Base-by-base conservation (phyloP, 176 grass and related monocot genomes). In the Oryza meyeriana region DNA sequence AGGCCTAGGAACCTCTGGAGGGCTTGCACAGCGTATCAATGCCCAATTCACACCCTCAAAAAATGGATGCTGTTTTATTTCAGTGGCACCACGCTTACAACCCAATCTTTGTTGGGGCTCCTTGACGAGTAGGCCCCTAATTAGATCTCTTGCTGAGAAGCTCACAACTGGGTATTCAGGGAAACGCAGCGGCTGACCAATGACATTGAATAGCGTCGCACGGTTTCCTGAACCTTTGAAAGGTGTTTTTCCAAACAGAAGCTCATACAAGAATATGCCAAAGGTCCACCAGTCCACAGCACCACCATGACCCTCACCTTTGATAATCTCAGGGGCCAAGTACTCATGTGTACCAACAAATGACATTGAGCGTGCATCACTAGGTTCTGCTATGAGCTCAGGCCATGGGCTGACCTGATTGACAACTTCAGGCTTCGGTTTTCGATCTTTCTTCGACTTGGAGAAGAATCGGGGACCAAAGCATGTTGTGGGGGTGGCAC, bases 281-380 rank as follows among this genome's bases (percentile, higher is more conserved):
- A 94, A 94, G 8, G 92, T 97, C 94, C 94, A 97, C 94, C 94
- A 97, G 48, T 97, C 94, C 44, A 97, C 94, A 8, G 92, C 94
- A n/a, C 94, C 94, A 2, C 94, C 94, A 5, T 97, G 94, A 16
- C 94, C 94, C 69, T 97, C 94, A 10, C 92, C 94, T 75, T 97
- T 94, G 86, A 97, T 90, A 72, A 97, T 97, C 73, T 97, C 94
- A 6, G 94, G 94, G 20, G 94, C 94, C 77, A 97, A 84, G 80
- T 97, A 94, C 34, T 97, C 92, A n/a, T 97, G 94, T 16, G 94
- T 97, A 55, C 92, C 94, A 13, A 97, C 94, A 79, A 93, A 93
- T 69, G 91, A 97, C 88, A 97, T 97, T 4, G 94, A 97, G 4
- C 91, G 84, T 3, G 94, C 94, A 83, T 97, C 91, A 74, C 84